phyloP scores from a whole-genome alignment of 345 rosid genomes.

The Streptanthus diversifolius region DNA sequence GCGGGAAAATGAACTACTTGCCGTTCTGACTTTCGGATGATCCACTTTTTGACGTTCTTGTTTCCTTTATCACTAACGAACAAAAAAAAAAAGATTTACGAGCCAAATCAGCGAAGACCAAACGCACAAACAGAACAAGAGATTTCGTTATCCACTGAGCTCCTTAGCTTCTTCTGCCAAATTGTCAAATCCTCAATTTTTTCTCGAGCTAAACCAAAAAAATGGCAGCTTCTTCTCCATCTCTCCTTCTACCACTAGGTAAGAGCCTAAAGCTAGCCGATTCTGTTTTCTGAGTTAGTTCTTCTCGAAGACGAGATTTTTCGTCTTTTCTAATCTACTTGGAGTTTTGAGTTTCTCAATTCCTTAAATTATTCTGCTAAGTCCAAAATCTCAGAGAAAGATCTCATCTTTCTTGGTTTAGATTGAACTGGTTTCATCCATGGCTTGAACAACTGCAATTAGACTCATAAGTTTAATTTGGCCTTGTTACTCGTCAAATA shows the following conservation, averaged over 20 bases:
- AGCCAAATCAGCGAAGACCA: conserved; percentile 34
- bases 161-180: not conserved
- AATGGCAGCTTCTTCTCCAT: conserved; percentile 56
- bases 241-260: conserved; percentile 59
- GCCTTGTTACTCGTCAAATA: not conserved
- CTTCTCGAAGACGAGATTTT: not conserved
- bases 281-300: not conserved
- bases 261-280: not conserved
- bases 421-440: not conserved
- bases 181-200: conserved; percentile 3
- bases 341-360: not conserved
- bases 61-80: not conserved
- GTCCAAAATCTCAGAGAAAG: not conserved
- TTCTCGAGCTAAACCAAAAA: not conserved
- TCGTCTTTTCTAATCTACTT: not conserved
- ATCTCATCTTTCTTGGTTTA: conserved; percentile 10
- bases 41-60: not conserved
- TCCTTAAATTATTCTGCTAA: too few relatives aligned
- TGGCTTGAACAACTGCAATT: not conserved
- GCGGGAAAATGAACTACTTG: not conserved
- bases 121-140: conserved; percentile 14
- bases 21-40: not conserved
- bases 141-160: conserved; percentile 60
- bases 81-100: not conserved
- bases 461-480: too few relatives aligned